Evolutionary conservation across 176 grass and related monocot species (phyloP), one percentile per base, ranked within the genome.

Genomic region (Hordeum marinum): DNA sequence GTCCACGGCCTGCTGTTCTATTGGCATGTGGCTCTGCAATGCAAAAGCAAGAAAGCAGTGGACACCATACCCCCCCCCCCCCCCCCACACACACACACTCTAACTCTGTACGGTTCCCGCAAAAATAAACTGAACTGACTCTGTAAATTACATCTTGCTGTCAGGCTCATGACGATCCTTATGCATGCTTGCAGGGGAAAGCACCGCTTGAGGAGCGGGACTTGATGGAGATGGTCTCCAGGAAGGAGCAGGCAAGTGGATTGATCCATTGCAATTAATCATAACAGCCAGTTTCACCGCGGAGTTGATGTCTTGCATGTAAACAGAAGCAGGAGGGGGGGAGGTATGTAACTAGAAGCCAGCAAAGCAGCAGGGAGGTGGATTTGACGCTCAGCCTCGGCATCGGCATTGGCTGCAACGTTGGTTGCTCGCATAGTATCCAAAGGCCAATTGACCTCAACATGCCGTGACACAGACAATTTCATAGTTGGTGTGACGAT

Each of bases 381-480:
- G 80, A 79, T 20, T 41, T 36, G 46, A 35, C 55, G n/a, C 48
- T 71, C 66, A 71, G 80, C 14, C 80, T 70, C 13, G 15, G n/a
- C 32, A 68, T 17, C 7, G 21, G 42, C 18, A 42, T 63, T 31
- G 17, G 23, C 15, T 23, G 46, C 46, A 13, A 18, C 27, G 13
- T 46, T 52, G 12, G 3, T 5, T 2, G 12, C 48, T 57, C 11
- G 14, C 34, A 7, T 17, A 14, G 12, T 11, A 29, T 39, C 41
- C 8, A 81, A 78, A 25, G 23, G 66, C n/a, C 65, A 17, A 31
- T 82, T 25, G 35, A 82, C 66, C 80, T 72, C 66, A 59, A 82
- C 66, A 9, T 27, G 21, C 21, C 46, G 7, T 52, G 48, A 52
- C 15, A 7, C 1, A 18, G 48, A 52, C 48, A 52, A 18, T 52